A percentile compares a stretch with the other conserved stretches of the same genome.
These are phyloP conservation scores for Beta corolliflora DNA, from an alignment of 179 eudicot genomes.

Conservation along the genomic window DNA sequence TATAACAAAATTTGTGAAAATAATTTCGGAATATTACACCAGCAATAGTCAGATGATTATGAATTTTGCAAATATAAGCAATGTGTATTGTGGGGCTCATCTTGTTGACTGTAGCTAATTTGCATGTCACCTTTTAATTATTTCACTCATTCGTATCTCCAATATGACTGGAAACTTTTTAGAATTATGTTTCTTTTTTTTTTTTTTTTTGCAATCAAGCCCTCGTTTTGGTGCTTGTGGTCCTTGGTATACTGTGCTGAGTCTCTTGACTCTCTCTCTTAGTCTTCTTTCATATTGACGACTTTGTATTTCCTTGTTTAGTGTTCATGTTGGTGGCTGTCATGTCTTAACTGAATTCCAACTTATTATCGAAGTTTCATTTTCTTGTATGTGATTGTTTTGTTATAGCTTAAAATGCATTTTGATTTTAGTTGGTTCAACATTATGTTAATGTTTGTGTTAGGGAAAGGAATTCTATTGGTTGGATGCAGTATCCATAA, in stretches of 20 bases:
- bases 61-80: not conserved
- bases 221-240: not conserved
- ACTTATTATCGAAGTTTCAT: not conserved
- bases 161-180: not conserved
- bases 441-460: not conserved
- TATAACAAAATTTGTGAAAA: too few species aligned
- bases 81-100: not conserved
- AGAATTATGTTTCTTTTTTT: not conserved
- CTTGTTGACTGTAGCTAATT: not conserved
- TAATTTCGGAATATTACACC: too few species aligned
- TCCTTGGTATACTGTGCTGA: conserved; percentile 9
- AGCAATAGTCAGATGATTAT: not conserved
- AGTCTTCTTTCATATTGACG: not conserved
- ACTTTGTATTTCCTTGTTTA: not conserved
- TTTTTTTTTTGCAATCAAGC: not conserved
- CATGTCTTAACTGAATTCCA: not conserved
- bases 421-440: not conserved
- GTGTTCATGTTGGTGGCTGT: not conserved
- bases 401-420: not conserved
- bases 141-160: not conserved
- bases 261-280: not conserved
- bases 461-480: not conserved
- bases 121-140: not conserved
- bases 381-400: not conserved
- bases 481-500: not conserved